These are phyloP conservation scores for Sugiyamaella neomexicana DNA, from an alignment of 1,139 yeast species.

Conservation along the genomic window DNA sequence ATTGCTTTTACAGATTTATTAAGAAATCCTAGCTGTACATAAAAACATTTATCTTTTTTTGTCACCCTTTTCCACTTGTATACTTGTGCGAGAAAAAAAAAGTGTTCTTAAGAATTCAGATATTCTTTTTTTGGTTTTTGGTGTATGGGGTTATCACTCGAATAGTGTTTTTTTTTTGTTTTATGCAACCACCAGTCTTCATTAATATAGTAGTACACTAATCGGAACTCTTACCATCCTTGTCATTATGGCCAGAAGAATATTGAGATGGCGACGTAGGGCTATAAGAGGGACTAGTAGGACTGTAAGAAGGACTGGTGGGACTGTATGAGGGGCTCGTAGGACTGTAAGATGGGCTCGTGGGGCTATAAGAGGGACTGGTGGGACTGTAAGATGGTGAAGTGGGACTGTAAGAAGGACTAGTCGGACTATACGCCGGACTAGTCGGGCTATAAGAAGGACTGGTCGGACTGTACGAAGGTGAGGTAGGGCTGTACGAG, in stretches of 20 bases:
- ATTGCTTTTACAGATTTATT: neutral
- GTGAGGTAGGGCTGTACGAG: constrained; percentile 64
- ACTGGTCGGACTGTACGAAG: constrained; percentile 63
- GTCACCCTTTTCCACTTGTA: constrained; percentile 7
- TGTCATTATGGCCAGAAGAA: constrained; percentile 45
- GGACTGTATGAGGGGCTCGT: constrained; percentile 69
- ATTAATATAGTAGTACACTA: neutral
- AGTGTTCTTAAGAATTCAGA: neutral
- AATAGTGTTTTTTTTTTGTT: neutral
- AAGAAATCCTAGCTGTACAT: constrained; percentile 10
- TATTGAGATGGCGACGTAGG: constrained; percentile 56
- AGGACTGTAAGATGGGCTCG: constrained; percentile 70
- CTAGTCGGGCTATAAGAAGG: constrained; percentile 63
- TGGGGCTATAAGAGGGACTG: constrained; percentile 71
- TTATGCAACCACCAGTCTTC: neutral
- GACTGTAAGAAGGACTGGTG: constrained; percentile 60
- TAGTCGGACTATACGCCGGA: constrained; percentile 64
- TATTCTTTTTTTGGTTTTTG: neutral
- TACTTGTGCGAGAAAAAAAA: neutral
- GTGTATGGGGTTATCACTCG: neutral
- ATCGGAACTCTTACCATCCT: constrained; percentile 6
- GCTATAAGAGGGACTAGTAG: constrained; percentile 64
- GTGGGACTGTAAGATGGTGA: constrained; percentile 74
- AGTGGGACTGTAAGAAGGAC: constrained; percentile 65
- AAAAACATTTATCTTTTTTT: neutral